A percentile compares a stretch with the other conserved stretches of the same genome.
These are phyloP conservation scores for Spathaspora gorwiae DNA, from an alignment of 805 yeast species.

Conservation along the genomic window DNA sequence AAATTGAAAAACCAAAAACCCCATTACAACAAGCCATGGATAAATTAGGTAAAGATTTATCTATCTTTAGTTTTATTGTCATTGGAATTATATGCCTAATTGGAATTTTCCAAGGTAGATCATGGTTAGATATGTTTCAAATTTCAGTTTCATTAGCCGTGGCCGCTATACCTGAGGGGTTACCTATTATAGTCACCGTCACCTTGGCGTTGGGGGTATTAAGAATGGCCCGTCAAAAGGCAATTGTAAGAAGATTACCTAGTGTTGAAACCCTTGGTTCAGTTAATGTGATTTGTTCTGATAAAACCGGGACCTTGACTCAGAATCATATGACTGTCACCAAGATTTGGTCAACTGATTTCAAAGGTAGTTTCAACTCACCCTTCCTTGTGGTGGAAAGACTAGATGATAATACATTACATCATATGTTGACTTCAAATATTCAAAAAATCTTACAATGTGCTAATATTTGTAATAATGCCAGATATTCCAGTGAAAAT, in stretches of 20 bases:
- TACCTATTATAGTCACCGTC: slow-evolving; percentile 96
- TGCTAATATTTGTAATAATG: slow-evolving; percentile 74
- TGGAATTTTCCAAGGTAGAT: slow-evolving; percentile 87
- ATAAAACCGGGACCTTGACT: slow-evolving; percentile 80
- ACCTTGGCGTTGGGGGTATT: slow-evolving; percentile 94
- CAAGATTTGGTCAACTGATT: slow-evolving; percentile 72
- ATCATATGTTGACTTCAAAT: slow-evolving; percentile 49
- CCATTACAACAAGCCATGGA: slow-evolving; percentile 96
- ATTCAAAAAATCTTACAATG: slow-evolving; percentile 53
- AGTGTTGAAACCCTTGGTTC: slow-evolving; percentile 94
- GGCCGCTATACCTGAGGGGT: slow-evolving; percentile 98
- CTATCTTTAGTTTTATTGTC: slow-evolving; percentile 75
- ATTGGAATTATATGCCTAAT: slow-evolving; percentile 89
- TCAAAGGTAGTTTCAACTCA: slow-evolving; percentile 36
- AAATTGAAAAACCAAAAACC: slow-evolving; percentile 95
- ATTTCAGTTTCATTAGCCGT: slow-evolving; percentile 96
- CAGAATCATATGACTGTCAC: slow-evolving; percentile 89
- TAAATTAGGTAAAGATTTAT: slow-evolving; percentile 85
- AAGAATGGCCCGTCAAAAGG: slow-evolving; percentile 92
- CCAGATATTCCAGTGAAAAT: slow-evolving; percentile 62
- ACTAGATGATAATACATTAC: slow-evolving; percentile 35
- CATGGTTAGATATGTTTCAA: slow-evolving; percentile 97
- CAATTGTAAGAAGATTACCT: slow-evolving; percentile 90
- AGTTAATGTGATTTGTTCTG: slow-evolving; percentile 89
- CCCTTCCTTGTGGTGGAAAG: slow-evolving; percentile 47